Evolutionary conservation across 371 early-diverging fungal species (phyloP).

Genomic region (Mycotypha africana): DNA sequence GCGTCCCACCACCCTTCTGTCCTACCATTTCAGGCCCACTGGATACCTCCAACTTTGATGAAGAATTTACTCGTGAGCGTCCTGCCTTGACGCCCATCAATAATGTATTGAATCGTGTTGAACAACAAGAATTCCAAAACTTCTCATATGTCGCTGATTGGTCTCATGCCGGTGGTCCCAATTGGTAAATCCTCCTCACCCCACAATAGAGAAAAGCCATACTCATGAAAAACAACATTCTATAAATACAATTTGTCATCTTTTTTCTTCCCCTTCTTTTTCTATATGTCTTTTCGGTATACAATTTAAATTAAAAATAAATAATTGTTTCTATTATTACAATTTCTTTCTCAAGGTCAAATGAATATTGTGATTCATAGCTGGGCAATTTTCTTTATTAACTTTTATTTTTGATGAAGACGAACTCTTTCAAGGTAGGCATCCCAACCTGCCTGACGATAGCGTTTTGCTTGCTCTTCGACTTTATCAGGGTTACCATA

Average conservation of each 20-base stretch:
- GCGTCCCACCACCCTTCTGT: slow-evolving; percentile 84
- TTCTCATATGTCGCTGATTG: slow-evolving; percentile 91
- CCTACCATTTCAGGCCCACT: slow-evolving; percentile 79
- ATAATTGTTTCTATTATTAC: no score
- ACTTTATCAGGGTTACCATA: slow-evolving; percentile 78
- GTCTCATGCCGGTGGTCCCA: slow-evolving; percentile 2
- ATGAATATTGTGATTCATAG: no score
- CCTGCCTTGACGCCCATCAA: slow-evolving; percentile 90
- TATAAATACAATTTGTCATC: no score
- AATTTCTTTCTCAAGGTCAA: no score
- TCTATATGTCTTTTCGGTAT: no score
- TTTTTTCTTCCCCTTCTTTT: not conserved
- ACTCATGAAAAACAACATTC: no score
- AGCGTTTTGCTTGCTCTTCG: slow-evolving; percentile 69
- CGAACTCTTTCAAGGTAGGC: slow-evolving; percentile 74
- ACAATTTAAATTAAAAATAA: no score
- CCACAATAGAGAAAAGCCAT: no score
- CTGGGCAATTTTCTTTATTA: no score
- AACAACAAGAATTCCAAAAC: slow-evolving; percentile 89
- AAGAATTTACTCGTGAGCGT: slow-evolving; percentile 89
- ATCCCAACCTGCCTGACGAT: slow-evolving; percentile 91
- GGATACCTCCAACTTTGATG: slow-evolving; percentile 95
- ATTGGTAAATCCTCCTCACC: slow-evolving; percentile 1
- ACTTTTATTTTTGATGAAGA: slow-evolving; percentile 14
- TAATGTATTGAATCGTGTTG: slow-evolving; percentile 66